Evolutionary conservation across 345 rosid genomes (phyloP).

Genomic region (Acer yangbiense): DNA sequence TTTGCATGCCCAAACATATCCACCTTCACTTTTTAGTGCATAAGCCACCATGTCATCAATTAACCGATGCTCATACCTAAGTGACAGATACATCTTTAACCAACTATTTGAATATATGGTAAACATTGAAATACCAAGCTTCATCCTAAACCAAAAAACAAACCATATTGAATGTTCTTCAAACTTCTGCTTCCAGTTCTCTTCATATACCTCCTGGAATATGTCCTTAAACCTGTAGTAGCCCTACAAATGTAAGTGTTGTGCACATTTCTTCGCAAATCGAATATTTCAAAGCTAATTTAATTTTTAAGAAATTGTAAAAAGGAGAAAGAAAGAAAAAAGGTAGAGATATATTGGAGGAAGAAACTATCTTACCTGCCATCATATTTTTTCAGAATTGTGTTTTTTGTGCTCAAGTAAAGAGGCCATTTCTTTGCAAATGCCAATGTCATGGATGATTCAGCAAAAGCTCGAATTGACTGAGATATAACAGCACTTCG

Average conservation of each 20-base stretch:
- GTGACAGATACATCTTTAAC: slow-evolving; percentile 6
- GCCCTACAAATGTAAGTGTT: slow-evolving; percentile 22
- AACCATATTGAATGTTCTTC: slow-evolving; percentile 92
- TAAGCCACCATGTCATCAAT: slow-evolving; percentile 99
- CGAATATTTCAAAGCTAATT: background rate
- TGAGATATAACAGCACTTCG: slow-evolving; percentile 32
- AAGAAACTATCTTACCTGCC: slow-evolving; percentile 64
- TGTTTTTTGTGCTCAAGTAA: slow-evolving; percentile 96
- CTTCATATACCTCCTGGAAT: slow-evolving; percentile 91
- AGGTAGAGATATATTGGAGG: background rate
- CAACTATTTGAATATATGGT: slow-evolving; percentile 8
- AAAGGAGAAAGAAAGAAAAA: background rate
- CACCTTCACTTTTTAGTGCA: slow-evolving; percentile 92
- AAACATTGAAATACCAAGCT: background rate
- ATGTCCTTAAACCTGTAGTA: slow-evolving; percentile 88
- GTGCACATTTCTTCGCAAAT: slow-evolving; percentile 11
- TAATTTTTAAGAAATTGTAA: background rate
- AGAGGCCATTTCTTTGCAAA: slow-evolving; percentile 92
- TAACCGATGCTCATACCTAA: slow-evolving; percentile 97
- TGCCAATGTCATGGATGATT: slow-evolving; percentile 90
- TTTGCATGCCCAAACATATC: slow-evolving; percentile 99
- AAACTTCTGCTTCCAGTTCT: slow-evolving; percentile 89
- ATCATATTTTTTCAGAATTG: slow-evolving; percentile 95
- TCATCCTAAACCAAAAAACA: slow-evolving; percentile 15
- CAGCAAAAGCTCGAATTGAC: slow-evolving; percentile 93